A percentile compares a stretch with the other conserved stretches of the same genome.
Conservation (phyloP, 176 grass and related monocot genomes). For the Microstegium vimineum region DNA sequence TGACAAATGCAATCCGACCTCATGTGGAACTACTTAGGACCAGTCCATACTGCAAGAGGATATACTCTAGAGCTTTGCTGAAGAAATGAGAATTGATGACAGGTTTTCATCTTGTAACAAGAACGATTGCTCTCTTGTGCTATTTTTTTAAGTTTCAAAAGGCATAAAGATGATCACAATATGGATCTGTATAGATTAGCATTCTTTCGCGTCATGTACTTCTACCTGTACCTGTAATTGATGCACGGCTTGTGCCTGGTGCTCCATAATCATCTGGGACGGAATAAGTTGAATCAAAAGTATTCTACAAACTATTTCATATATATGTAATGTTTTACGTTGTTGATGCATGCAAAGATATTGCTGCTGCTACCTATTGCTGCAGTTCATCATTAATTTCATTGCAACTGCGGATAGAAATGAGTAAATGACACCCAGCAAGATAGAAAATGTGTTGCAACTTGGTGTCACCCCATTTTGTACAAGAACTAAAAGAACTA, state of each 20-base stretch:
- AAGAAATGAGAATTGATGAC: conserved; percentile 51
- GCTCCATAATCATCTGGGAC: conserved; percentile 21
- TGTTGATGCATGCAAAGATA: neutral
- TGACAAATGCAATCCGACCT: conserved; percentile 58
- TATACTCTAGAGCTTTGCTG: conserved; percentile 49
- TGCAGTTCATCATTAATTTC: neutral
- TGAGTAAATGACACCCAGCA: neutral
- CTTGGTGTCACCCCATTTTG: neutral
- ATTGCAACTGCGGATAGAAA: neutral
- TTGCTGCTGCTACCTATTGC: neutral
- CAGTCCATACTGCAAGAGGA: conserved; percentile 88
- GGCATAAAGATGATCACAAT: conserved; percentile 32
- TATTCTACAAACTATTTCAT: neutral
- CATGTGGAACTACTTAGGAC: conserved; percentile 63
- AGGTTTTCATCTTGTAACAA: conserved; percentile 34
- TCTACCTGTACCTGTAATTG: conserved; percentile 30
- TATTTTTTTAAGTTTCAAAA: conserved; percentile 28
- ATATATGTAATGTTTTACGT: neutral
- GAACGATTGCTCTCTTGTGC: conserved; percentile 15
- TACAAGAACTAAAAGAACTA: neutral
- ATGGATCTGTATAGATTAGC: conserved; percentile 46
- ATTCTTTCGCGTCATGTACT: conserved; percentile 41
- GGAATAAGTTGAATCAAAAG: conserved; percentile 39
- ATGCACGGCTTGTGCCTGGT: conserved; percentile 13
- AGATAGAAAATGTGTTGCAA: neutral